A percentile compares a stretch with the other conserved stretches of the same genome.
phyloP scores from a whole-genome alignment of 371 early-diverging fungal species.

The Saksenaea vasiformis region DNA sequence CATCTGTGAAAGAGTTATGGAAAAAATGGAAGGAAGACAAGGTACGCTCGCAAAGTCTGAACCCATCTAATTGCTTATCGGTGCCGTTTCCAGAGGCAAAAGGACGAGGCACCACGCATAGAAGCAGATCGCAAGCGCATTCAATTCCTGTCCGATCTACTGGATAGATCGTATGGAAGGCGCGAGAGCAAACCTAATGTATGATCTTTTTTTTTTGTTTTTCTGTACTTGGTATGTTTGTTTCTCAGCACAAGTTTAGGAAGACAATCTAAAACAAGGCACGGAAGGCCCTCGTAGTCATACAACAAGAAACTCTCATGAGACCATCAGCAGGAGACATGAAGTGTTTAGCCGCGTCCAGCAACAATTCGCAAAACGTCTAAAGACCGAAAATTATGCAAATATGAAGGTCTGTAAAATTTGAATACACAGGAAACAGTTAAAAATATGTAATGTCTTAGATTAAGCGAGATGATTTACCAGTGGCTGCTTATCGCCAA shows the following conservation, averaged over 20 bases:
- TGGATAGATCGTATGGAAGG: conserved; percentile 18
- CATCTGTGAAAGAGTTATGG: conserved; percentile 72
- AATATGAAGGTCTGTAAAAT: conserved; percentile 32
- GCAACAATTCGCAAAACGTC: conserved; percentile 24
- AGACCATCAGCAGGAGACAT: not conserved
- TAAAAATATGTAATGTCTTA: not conserved
- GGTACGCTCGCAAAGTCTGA: conserved; percentile 10
- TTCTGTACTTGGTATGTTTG: no score
- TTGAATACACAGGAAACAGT: not conserved
- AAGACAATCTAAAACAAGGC: not conserved
- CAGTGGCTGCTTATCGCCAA: conserved; percentile 61
- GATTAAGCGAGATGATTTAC: conserved; percentile 58
- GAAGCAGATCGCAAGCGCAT: conserved; percentile 33
- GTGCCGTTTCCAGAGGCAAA: conserved; percentile 15
- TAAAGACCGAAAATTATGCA: conserved; percentile 32
- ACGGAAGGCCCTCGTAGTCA: no score
- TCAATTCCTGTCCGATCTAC: conserved; percentile 23
- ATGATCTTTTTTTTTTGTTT: conserved; percentile 1
- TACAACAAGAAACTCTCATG: not conserved
- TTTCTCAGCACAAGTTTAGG: not conserved
- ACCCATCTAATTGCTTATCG: not conserved
- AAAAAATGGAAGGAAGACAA: conserved; percentile 52
- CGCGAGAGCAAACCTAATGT: conserved; percentile 11
- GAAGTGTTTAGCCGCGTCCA: conserved; percentile 15
- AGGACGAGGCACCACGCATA: conserved; percentile 22